Percentiles rank a stretch among this genome's conserved stretches.
These are phyloP conservation scores for Ustanciosporium gigantosporum DNA, from an alignment of 1,284 basidiomycete species.

Conservation along the genomic window DNA sequence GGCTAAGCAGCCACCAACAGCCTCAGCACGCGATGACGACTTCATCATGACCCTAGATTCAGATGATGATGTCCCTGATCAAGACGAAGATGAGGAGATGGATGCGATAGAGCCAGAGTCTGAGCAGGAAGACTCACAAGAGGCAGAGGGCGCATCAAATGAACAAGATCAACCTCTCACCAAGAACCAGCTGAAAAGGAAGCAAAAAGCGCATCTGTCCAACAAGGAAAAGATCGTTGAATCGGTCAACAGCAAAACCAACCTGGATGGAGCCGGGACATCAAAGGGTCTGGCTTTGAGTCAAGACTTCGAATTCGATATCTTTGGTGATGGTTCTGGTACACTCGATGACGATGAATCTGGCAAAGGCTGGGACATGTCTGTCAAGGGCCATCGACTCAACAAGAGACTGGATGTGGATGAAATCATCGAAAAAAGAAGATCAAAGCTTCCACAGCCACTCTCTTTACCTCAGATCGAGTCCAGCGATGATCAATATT, in stretches of 20 bases:
- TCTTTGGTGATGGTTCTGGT: conserved; percentile 36
- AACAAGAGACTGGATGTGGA: conserved; percentile 52
- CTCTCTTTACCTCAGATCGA: conserved; percentile 11
- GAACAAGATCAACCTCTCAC: conserved; percentile 11
- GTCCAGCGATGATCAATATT: conserved; percentile 13
- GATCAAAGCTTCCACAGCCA: conserved; percentile 26
- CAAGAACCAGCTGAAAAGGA: conserved; percentile 36
- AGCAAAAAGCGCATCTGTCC: conserved; percentile 44
- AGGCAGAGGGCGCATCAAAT: background rate
- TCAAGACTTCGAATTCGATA: conserved; percentile 54
- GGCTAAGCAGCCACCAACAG: conserved; percentile 4
- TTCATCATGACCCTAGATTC: conserved; percentile 60
- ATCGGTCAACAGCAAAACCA: conserved; percentile 4
- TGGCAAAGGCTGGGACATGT: conserved; percentile 48
- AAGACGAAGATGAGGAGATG: conserved; percentile 1
- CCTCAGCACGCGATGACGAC: conserved; percentile 31
- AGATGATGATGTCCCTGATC: conserved; percentile 44
- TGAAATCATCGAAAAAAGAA: conserved; percentile 57
- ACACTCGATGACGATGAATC: conserved; percentile 8
- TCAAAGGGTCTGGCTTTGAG: conserved; percentile 35
- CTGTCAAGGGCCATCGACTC: conserved; percentile 38
- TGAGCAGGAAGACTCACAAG: background rate
- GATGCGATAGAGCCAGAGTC: conserved; percentile 2
- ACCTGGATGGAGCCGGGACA: background rate
- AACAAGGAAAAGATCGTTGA: conserved; percentile 54